A percentile compares a stretch with the other conserved stretches of the same genome.
Evolutionary conservation across 495 filamentous ascomycete species (phyloP).

Genomic region (Trichoderma orchidacearum): DNA sequence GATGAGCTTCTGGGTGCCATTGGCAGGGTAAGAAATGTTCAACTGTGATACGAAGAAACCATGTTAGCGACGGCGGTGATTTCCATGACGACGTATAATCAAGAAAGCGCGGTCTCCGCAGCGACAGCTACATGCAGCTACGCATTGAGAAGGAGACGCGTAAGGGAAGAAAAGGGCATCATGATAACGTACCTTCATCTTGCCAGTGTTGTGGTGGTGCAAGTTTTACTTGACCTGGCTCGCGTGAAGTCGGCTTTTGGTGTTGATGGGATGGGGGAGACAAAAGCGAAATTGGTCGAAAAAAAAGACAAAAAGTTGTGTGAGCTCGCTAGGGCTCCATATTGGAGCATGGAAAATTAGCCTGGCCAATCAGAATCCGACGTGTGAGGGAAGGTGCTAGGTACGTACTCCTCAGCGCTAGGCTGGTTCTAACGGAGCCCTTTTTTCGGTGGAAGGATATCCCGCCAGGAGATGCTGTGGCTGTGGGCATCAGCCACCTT

Average conservation of each 20-base stretch:
- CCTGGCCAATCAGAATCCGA: neutral
- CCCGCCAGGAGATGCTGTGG: neutral
- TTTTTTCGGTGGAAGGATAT: neutral
- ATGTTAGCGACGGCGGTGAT: neutral
- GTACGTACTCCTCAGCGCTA: too few species aligned
- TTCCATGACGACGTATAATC: neutral
- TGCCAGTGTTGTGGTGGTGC: conserved; percentile 4
- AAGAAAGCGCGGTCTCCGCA: neutral
- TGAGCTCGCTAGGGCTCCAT: neutral
- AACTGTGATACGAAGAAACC: conserved; percentile 51
- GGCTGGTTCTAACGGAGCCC: too few species aligned
- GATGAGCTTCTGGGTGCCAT: conserved; percentile 97
- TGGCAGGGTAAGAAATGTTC: conserved; percentile 97
- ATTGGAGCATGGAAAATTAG: neutral
- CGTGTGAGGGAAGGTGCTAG: neutral
- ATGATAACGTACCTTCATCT: conserved; percentile 5
- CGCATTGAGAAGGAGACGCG: neutral
- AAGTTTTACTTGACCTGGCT: conserved; percentile 2
- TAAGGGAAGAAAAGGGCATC: neutral
- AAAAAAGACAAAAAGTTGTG: neutral
- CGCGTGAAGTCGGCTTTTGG: conserved; percentile 3
- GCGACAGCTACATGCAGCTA: neutral
- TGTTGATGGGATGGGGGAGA: neutral
- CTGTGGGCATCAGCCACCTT: neutral
- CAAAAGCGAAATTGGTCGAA: neutral